Percentiles rank a stretch among this genome's conserved stretches.
These are phyloP conservation scores for Polyporus arcularius DNA, from an alignment of 768 basidiomycete species.

Conservation along the genomic window DNA sequence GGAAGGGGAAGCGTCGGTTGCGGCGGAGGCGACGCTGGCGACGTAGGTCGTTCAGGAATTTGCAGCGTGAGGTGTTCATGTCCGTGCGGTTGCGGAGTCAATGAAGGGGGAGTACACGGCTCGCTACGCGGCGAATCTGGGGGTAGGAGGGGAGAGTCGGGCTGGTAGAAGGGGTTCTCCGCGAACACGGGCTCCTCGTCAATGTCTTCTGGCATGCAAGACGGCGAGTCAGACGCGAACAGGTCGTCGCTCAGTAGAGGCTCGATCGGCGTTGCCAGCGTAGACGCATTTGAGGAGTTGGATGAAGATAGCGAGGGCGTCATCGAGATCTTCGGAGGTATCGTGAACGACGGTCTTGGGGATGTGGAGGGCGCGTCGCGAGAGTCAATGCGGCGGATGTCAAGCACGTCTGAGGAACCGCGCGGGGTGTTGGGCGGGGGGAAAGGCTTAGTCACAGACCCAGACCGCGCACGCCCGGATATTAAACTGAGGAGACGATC, in stretches of 20 bases:
- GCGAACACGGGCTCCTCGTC: conserved; percentile 13
- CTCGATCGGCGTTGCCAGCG: conserved; percentile 25
- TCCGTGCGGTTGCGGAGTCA: not conserved
- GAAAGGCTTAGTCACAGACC: conserved; percentile 26
- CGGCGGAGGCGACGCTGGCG: conserved; percentile 21
- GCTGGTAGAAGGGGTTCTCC: conserved; percentile 7
- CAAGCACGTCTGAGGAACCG: conserved; percentile 20
- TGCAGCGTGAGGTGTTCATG: conserved; percentile 5
- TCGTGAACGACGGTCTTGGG: conserved; percentile 15
- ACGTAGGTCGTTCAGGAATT: conserved; percentile 18
- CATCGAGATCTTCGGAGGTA: conserved; percentile 1
- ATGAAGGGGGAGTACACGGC: conserved; percentile 4
- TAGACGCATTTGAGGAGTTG: conserved; percentile 22
- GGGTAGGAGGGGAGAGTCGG: conserved; percentile 14
- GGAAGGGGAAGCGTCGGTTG: conserved; percentile 29
- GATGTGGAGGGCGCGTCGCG: conserved; percentile 15
- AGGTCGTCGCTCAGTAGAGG: conserved; percentile 17
- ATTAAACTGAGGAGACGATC: conserved; percentile 32
- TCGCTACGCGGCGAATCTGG: not conserved
- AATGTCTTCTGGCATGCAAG: conserved; percentile 15
- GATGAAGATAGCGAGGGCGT: conserved; percentile 20
- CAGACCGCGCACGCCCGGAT: conserved; percentile 26
- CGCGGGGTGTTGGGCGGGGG: conserved; percentile 20
- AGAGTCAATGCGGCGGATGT: conserved; percentile 17
- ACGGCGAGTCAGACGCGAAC: conserved; percentile 19